Base-by-base conservation (phyloP, 306 rosid species). In the Astragalus glycyphyllos region DNA sequence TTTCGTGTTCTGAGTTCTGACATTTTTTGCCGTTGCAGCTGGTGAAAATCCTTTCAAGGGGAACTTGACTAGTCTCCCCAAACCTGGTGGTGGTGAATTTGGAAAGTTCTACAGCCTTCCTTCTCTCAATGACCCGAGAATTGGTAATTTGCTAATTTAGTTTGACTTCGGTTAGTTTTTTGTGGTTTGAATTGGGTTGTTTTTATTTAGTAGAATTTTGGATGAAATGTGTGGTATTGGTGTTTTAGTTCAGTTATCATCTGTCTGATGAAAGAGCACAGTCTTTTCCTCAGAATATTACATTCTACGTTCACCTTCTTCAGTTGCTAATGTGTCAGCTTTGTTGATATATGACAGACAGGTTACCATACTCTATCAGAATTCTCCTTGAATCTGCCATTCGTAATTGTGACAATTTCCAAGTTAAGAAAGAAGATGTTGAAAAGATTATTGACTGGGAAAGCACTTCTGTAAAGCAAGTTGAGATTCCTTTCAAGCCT, bases 381-480 rank as follows among this genome's bases (percentile, higher is more conserved):
- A 86, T 92, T 83, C 90, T 89, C 37, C 88, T 89, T 16, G 96
- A 92, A 80, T 89, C 96, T 69, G 96, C 96, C n/a, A 74, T 95
- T 71, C 96, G 99, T 7, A 95, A 91, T 73, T 95, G 99, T 58
- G 99, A 95, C 84, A 86, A 86, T 71, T 95, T 95, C 86, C 97
- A 91, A 87, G 97, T 95, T 47, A 87, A 79, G 15, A 95, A 91
- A 75, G 93, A 82, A 71, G 99, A 95, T 76, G 96, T 95, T 31
- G 99, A 95, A 84, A 95, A 95, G 80, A 95, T 95, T 77, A 46
- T 89, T 74, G 97, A 95, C 72, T 95, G 99, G 99, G 99, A 95
- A 77, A 89, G 55, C 47, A 77, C 83, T 73, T 75, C 84, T 44
- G 85, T 73, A 1, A 95, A 89, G 81, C 99, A 86, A 82, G 99